Evolutionary conservation across 2,329 filamentous ascomycete genomes (phyloP).

Genomic region (Neocucurbitaria cava): DNA sequence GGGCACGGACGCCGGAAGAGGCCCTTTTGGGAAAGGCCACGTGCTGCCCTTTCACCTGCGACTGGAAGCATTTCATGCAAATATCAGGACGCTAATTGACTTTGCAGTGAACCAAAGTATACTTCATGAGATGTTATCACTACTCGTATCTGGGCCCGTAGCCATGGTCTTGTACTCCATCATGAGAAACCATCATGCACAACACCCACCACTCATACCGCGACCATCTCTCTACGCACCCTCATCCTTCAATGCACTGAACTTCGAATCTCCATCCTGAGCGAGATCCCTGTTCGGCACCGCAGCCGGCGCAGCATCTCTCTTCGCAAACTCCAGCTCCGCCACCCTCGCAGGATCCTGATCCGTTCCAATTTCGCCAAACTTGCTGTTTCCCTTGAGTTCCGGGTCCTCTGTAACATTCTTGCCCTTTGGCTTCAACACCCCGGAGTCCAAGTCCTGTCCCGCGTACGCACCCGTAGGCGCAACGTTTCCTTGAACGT

Average conservation of each 20-base stretch:
- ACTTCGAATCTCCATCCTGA: constrained; percentile 29
- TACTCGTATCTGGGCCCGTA: not conserved
- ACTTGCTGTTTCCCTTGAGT: constrained; percentile 28
- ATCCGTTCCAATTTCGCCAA: constrained; percentile 59
- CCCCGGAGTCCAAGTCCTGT: constrained; percentile 35
- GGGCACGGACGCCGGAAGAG: constrained; percentile 28
- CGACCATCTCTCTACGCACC: constrained; percentile 3
- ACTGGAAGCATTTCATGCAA: too few relatives aligned
- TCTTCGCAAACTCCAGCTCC: constrained; percentile 46
- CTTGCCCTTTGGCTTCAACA: constrained; percentile 58
- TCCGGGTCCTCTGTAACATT: constrained; percentile 57
- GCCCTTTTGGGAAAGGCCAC: constrained; percentile 21
- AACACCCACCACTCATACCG: not conserved
- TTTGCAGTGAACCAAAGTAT: too few relatives aligned
- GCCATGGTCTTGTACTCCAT: not conserved
- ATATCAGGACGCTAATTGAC: too few relatives aligned
- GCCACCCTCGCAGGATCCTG: constrained; percentile 63
- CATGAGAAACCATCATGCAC: not conserved
- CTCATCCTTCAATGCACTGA: constrained; percentile 25
- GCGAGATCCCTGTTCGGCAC: constrained; percentile 23
- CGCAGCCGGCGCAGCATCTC: constrained; percentile 39
- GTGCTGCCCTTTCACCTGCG: constrained; percentile 12
- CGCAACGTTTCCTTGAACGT: constrained; percentile 37
- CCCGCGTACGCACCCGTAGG: constrained; percentile 50
- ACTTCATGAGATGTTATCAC: not conserved